These are phyloP conservation scores for Lumnitzera littorea DNA, from an alignment of 345 rosid genomes.

Conservation along the genomic window DNA sequence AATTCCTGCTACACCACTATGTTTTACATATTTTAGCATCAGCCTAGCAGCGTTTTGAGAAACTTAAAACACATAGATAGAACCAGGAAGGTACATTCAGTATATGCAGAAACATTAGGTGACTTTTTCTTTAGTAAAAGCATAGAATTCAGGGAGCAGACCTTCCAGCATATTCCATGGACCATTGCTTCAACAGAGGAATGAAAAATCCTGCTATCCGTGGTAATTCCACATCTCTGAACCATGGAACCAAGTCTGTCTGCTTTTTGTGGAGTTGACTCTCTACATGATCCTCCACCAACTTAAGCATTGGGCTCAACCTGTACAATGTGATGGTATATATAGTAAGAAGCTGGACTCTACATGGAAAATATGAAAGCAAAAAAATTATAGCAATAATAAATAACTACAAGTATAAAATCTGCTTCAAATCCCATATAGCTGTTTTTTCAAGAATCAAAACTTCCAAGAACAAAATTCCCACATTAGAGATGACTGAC, in stretches of 20 bases:
- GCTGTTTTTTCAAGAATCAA: not conserved
- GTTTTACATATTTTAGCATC: conserved; percentile 19
- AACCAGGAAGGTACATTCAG: not conserved
- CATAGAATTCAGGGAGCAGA: conserved; percentile 18
- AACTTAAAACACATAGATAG: not conserved
- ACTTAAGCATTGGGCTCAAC: conserved; percentile 32
- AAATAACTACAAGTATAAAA: not conserved
- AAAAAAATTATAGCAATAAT: not conserved
- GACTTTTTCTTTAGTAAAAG: conserved; percentile 4
- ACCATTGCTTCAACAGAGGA: conserved; percentile 66
- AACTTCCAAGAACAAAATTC: not conserved
- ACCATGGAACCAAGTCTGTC: conserved; percentile 45
- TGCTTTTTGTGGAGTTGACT: conserved; percentile 32
- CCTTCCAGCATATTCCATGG: conserved; percentile 75
- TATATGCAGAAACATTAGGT: not conserved
- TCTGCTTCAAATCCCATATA: not conserved
- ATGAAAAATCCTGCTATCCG: conserved; percentile 43
- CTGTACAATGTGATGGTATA: conserved; percentile 22
- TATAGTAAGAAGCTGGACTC: conserved; percentile 9
- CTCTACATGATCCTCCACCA: conserved; percentile 36
- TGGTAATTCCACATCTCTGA: conserved; percentile 50
- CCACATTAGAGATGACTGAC: no score
- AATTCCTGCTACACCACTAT: conserved; percentile 76
- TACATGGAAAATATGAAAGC: not conserved
- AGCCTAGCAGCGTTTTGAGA: conserved; percentile 2